phyloP scores from a whole-genome alignment of 768 basidiomycete species.

The Lentinula lateritia region DNA sequence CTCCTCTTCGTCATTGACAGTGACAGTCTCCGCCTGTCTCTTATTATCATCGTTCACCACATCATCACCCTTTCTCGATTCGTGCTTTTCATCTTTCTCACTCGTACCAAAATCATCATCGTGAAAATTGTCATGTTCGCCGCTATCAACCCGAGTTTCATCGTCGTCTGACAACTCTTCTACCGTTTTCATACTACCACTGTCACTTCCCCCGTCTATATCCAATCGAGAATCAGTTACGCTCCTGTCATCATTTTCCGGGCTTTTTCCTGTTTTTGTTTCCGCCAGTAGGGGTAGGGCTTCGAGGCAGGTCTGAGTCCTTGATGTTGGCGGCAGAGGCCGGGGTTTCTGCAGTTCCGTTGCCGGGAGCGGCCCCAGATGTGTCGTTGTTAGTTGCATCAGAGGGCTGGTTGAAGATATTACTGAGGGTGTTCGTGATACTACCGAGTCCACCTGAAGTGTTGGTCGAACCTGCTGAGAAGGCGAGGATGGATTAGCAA shows the following conservation, averaged over 20 bases:
- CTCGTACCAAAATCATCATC: neutral
- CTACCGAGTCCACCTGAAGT: neutral
- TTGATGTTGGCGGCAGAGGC: constrained; percentile 4
- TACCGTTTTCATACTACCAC: neutral
- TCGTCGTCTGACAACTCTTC: neutral
- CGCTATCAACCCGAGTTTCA: constrained; percentile 1
- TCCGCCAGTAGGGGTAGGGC: neutral
- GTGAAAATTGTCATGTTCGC: neutral
- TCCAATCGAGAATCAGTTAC: neutral
- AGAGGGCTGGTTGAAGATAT: neutral
- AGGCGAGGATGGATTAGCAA: neutral
- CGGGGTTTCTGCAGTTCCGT: constrained; percentile 2
- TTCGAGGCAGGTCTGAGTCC: neutral
- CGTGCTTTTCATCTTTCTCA: neutral
- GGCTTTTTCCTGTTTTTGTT: neutral
- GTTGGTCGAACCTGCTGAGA: constrained; percentile 2
- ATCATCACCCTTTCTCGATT: neutral
- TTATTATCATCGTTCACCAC: neutral
- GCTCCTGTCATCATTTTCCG: no score
- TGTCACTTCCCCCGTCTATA: neutral
- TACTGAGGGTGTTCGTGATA: neutral
- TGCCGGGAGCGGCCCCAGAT: neutral
- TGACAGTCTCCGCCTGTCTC: neutral
- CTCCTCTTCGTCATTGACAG: neutral
- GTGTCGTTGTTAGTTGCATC: neutral